Conservation (phyloP, 306 rosid genomes). For the Vachellia pachyceras region DNA sequence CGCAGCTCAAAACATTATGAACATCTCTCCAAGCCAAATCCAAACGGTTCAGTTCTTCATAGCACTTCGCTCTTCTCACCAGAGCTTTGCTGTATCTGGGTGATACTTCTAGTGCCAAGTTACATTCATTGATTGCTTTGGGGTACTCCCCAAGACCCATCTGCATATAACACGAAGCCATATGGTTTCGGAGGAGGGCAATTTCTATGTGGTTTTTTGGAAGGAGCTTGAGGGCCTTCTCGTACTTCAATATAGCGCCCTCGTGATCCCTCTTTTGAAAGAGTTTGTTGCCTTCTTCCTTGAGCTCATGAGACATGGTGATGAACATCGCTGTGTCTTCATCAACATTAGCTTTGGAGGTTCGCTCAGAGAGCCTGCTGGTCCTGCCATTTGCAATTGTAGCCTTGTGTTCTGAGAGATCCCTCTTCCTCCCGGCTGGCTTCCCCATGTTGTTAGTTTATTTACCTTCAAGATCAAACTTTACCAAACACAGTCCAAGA, state of each 20-base stretch:
- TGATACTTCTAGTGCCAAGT: conserved; percentile 68
- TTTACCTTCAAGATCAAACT: conserved; percentile 29
- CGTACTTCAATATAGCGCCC: conserved; percentile 82
- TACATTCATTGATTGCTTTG: conserved; percentile 81
- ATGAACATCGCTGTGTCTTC: conserved; percentile 88
- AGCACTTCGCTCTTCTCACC: conserved; percentile 73
- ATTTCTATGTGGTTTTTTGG: conserved; percentile 76
- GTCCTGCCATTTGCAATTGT: conserved; percentile 49
- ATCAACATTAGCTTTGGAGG: conserved; percentile 64
- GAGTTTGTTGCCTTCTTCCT: conserved; percentile 76
- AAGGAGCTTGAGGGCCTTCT: conserved; percentile 80
- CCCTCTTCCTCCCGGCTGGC: conserved; percentile 79
- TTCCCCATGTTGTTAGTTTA: conserved; percentile 73
- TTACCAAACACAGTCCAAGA: neutral
- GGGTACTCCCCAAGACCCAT: conserved; percentile 86
- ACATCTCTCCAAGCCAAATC: conserved; percentile 88
- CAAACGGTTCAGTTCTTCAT: conserved; percentile 72
- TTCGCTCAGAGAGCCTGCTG: conserved; percentile 45
- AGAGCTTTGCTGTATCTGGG: conserved; percentile 74
- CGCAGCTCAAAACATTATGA: conserved; percentile 59
- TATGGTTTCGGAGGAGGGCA: conserved; percentile 71
- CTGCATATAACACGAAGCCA: conserved; percentile 89
- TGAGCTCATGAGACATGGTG: conserved; percentile 83
- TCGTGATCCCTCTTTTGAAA: conserved; percentile 73
- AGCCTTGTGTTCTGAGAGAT: conserved; percentile 43